Evolutionary conservation across 2,329 filamentous ascomycete genomes (phyloP).

Genomic region (Calonectria hawksworthii): DNA sequence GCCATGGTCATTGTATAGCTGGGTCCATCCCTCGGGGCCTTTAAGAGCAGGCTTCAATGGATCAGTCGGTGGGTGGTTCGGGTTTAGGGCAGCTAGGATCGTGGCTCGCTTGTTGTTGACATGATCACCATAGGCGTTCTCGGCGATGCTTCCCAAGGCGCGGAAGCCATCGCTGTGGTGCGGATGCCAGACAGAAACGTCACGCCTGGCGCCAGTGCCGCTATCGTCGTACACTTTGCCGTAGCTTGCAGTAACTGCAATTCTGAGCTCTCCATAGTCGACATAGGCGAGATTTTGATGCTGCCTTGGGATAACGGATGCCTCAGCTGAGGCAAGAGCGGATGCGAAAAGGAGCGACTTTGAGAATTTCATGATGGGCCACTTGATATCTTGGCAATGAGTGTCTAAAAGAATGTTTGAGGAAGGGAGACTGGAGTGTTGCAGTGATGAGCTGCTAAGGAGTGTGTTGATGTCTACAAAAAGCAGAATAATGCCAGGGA

Average conservation of each 20-base stretch:
- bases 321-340: background rate
- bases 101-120: background rate
- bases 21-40: background rate
- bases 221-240: background rate
- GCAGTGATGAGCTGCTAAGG: background rate
- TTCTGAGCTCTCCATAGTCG: background rate
- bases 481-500: background rate
- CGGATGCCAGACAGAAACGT: background rate
- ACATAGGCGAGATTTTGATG: background rate
- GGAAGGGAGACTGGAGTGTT: background rate
- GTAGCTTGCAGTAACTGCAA: background rate
- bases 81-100: background rate
- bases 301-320: background rate
- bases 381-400: background rate
- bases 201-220: background rate
- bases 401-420: no score
- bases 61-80: background rate
- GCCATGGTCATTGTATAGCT: background rate
- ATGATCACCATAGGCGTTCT: background rate
- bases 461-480: background rate
- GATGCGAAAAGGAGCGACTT: background rate
- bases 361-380: background rate
- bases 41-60: background rate
- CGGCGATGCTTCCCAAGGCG: background rate
- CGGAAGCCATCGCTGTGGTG: background rate